Evolutionary conservation across 2,329 filamentous ascomycete species (phyloP).

Genomic region (Claviceps purpurea): DNA sequence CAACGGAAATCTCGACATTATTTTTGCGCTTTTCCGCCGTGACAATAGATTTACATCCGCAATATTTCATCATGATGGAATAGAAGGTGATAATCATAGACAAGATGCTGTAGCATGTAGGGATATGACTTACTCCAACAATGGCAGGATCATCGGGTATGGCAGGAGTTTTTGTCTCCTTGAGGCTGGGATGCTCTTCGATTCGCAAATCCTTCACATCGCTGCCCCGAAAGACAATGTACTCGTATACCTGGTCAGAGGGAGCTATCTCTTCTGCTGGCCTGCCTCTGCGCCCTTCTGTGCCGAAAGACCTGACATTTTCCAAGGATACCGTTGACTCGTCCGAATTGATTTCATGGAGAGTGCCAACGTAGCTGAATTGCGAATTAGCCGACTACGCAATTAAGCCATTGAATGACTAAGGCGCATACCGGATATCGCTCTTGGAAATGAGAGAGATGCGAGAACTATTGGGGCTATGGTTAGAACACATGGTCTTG

Average conservation of each 20-base stretch:
- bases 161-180: conserved; percentile 61
- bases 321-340: conserved; percentile 93
- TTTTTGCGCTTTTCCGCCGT: conserved; percentile 87
- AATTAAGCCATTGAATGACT: conserved; percentile 4
- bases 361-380: conserved; percentile 77
- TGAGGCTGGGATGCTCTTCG: conserved; percentile 64
- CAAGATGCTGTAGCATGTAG: not conserved
- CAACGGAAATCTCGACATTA: conserved; percentile 98
- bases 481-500: not conserved
- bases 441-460: conserved; percentile 97
- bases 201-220: conserved; percentile 97
- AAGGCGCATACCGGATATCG: conserved; percentile 68
- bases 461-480: conserved; percentile 50
- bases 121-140: conserved; percentile 66
- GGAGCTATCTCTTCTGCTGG: conserved; percentile 71
- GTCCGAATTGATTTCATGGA: conserved; percentile 97
- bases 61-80: conserved; percentile 76
- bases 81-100: conserved; percentile 3
- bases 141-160: conserved; percentile 94
- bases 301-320: conserved; percentile 88
- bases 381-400: conserved; percentile 19
- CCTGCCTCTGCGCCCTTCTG: conserved; percentile 72
- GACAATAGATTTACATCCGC: conserved; percentile 83
- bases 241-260: conserved; percentile 86
- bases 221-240: conserved; percentile 95